Conservation (phyloP, 2,329 filamentous ascomycete species). For the Pseudogymnoascus sp. region DNA sequence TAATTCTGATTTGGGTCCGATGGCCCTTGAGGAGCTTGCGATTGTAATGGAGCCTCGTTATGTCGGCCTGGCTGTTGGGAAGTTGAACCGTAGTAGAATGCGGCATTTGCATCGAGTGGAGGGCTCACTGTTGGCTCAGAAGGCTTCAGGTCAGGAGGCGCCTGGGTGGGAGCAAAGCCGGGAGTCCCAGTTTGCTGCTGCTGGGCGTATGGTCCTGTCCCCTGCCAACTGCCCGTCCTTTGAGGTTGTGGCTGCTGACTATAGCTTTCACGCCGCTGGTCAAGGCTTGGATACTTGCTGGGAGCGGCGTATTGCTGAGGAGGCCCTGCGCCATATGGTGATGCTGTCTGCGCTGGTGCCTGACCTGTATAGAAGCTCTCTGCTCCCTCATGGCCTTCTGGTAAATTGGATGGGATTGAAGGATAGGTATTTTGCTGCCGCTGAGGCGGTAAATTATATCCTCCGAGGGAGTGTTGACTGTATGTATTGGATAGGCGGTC, state of each 20-base stretch:
- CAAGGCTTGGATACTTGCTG: conserved; percentile 18
- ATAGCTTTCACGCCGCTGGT: conserved; percentile 30
- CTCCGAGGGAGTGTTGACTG: conserved; percentile 64
- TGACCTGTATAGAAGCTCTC: conserved; percentile 80
- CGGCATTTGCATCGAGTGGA: conserved; percentile 43
- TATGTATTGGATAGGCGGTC: conserved; percentile 91
- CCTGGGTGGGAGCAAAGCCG: conserved; percentile 26
- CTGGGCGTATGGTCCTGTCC: conserved; percentile 19
- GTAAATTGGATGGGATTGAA: conserved; percentile 49
- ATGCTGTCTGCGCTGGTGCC: conserved; percentile 34
- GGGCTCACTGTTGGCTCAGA: conserved; percentile 30
- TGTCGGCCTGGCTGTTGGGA: conserved; percentile 19
- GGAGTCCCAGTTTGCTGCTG: conserved; percentile 22
- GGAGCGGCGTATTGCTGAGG: conserved; percentile 36
- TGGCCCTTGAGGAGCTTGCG: conserved; percentile 11
- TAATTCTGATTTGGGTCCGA: background rate
- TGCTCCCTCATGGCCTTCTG: conserved; percentile 43
- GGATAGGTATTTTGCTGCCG: conserved; percentile 59
- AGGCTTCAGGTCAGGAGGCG: conserved; percentile 28
- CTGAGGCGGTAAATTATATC: conserved; percentile 49
- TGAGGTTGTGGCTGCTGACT: conserved; percentile 38
- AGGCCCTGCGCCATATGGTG: conserved; percentile 41
- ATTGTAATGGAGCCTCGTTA: background rate
- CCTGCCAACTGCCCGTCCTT: conserved; percentile 44
- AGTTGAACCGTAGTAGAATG: conserved; percentile 47